phyloP scores from a whole-genome alignment of 2,329 filamentous ascomycete species.

The Calonectria hawksworthii region DNA sequence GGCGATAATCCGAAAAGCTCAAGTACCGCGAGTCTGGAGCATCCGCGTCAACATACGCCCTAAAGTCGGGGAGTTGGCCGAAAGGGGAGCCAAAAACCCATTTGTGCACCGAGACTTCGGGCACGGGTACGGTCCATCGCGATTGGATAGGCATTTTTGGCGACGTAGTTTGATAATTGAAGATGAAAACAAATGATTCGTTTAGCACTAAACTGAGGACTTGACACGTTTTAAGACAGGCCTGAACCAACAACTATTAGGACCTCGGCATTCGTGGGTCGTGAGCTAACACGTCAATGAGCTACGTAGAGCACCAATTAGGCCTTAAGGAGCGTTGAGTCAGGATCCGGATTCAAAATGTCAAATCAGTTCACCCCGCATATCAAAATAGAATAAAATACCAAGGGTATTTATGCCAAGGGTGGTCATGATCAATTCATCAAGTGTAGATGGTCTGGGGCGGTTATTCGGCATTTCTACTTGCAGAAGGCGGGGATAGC shows the following conservation, averaged over 20 bases:
- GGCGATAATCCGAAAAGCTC: constrained; percentile 73
- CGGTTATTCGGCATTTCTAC: not conserved
- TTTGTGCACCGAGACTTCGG: constrained; percentile 63
- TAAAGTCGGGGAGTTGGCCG: constrained; percentile 56
- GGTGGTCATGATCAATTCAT: not conserved
- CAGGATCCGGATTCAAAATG: not conserved
- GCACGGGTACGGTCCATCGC: constrained; percentile 59
- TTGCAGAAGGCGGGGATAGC: not conserved
- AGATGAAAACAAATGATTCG: not conserved
- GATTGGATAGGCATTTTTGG: constrained; percentile 60
- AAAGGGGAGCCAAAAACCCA: constrained; percentile 67
- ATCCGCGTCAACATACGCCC: constrained; percentile 73
- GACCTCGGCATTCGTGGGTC: not conserved
- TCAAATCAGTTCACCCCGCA: not conserved
- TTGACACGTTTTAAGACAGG: not conserved
- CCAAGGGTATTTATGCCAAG: not conserved
- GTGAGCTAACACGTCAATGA: not conserved
- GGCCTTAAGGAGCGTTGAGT: not conserved
- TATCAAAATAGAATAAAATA: not conserved
- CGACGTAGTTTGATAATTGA: not conserved
- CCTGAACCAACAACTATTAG: not conserved
- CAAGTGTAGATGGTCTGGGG: not conserved
- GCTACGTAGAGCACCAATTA: not conserved
- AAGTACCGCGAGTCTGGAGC: constrained; percentile 76
- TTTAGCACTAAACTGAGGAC: not conserved